Percentiles rank a stretch among this genome's conserved stretches.
phyloP scores from a whole-genome alignment of 2,329 filamentous ascomycete genomes.

The Trichoderma lentiforme region DNA sequence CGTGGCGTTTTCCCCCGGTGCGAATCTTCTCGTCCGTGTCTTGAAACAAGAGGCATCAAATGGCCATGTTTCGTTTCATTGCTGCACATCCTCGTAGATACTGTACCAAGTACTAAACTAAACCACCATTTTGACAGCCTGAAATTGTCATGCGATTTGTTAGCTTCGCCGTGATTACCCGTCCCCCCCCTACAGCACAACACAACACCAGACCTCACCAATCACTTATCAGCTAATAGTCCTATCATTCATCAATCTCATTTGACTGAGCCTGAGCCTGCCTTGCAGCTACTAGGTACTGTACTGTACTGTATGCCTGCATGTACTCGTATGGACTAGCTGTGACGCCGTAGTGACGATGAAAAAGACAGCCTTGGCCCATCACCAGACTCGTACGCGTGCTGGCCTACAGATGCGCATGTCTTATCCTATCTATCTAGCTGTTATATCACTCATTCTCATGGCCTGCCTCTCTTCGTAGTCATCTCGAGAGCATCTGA shows the following conservation, averaged over 20 bases:
- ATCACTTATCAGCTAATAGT: background rate
- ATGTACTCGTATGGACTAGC: background rate
- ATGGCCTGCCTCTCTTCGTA: background rate
- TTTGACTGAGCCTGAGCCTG: too few species aligned
- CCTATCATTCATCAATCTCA: background rate
- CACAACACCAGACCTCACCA: background rate
- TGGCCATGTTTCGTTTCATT: background rate
- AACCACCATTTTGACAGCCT: background rate
- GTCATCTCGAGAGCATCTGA: background rate
- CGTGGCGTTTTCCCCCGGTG: background rate
- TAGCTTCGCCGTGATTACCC: background rate
- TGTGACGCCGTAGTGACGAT: conserved; percentile 2
- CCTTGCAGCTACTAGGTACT: too few species aligned
- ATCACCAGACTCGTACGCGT: background rate
- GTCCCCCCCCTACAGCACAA: background rate
- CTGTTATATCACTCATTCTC: background rate
- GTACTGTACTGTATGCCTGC: background rate
- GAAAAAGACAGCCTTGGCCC: background rate
- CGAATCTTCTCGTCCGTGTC: background rate
- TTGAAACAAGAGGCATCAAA: background rate
- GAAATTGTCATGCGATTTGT: background rate
- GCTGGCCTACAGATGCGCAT: background rate
- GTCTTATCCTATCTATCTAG: background rate
- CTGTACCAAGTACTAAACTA: background rate
- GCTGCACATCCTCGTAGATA: too few species aligned